Base-by-base conservation (phyloP, 2,329 filamentous ascomycete species). In the Zalaria obscura region DNA sequence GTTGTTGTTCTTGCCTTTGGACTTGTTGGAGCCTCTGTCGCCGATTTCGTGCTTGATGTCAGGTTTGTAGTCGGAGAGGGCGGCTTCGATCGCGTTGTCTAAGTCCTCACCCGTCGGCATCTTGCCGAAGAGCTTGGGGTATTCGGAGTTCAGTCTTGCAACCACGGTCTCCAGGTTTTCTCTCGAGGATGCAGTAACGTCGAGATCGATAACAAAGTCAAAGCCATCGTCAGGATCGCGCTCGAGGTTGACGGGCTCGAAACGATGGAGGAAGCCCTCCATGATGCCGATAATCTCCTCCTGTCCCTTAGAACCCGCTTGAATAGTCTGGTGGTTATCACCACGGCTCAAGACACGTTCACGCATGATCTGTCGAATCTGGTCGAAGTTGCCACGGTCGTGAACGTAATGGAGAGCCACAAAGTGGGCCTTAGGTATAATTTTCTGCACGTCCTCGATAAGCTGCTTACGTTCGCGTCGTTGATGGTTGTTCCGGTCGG, bases 251-350 rank as follows among this genome's bases (percentile, higher is more conserved):
- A 87, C 70, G 18, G 80, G 75, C 63, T 98, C 83, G 56, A 94
- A 96, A 31, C 91, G 78, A 8, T 75, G 62, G 49, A 98, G 70
- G 62, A 98, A 98, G 3, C 86, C 85, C 52, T 95, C 84, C 91
- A 98, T 96, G 52, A 98, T 93, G 4, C 76, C 75, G 37, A 91
- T 69, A 42, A 91, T 84, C 59, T 94, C 89, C 11, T 71, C 65
- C 37, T 69, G 63, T 36, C 81, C 75, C 42, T 83, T 81, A 36
- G 76, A 81, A n/a, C 66, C 69, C 7, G 89, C 88, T 54, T 91
- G 87, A 45, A 98, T 96, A 0, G 91, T 98, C 63, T 98, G 91
- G 59, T 98, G 91, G 55, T 96, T 96, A 60, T 98, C 87, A 9
- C 91, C 91, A 25, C 91, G 81, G 4, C 76, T 72, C 18, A 95